These are phyloP conservation scores for Aureobasidium sp. DNA, from an alignment of 2,329 filamentous ascomycete species.

Conservation along the genomic window DNA sequence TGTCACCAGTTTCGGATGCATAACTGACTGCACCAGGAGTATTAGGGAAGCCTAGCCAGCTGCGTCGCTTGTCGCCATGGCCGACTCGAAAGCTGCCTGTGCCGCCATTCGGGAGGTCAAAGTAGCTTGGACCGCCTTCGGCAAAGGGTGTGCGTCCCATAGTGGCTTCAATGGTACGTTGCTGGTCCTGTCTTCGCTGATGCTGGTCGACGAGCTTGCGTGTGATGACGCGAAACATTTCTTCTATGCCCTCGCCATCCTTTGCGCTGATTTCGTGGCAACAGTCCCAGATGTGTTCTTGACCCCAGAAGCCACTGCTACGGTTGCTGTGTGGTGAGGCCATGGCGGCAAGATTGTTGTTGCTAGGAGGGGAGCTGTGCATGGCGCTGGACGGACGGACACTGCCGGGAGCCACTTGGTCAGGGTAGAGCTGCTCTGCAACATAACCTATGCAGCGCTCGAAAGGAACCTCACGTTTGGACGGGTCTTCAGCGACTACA, in stretches of 20 bases:
- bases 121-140: conserved; percentile 32
- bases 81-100: conserved; percentile 56
- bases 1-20: conserved; percentile 1
- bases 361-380: conserved; percentile 14
- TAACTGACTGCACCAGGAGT: conserved; percentile 14
- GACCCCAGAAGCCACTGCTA: conserved; percentile 77
- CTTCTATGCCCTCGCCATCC: conserved; percentile 90
- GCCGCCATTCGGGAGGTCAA: conserved; percentile 41
- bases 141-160: conserved; percentile 40
- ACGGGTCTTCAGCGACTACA: conserved; percentile 77
- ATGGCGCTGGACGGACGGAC: conserved; percentile 14
- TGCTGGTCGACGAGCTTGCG: conserved; percentile 74
- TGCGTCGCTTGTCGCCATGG: conserved; percentile 55
- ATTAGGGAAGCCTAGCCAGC: conserved; percentile 50
- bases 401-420: conserved; percentile 51
- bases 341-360: conserved; percentile 36
- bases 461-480: conserved; percentile 76
- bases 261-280: conserved; percentile 96
- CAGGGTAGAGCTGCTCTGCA: conserved; percentile 78
- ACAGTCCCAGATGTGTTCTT: conserved; percentile 91
- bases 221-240: conserved; percentile 87
- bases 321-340: conserved; percentile 42
- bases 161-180: conserved; percentile 38
- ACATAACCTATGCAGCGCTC: conserved; percentile 95
- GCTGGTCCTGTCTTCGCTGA: conserved; percentile 48